Percentiles rank a stretch among this genome's conserved stretches.
These are phyloP conservation scores for Fusarium sp. DNA, from an alignment of 2,329 filamentous ascomycete species.

Conservation along the genomic window DNA sequence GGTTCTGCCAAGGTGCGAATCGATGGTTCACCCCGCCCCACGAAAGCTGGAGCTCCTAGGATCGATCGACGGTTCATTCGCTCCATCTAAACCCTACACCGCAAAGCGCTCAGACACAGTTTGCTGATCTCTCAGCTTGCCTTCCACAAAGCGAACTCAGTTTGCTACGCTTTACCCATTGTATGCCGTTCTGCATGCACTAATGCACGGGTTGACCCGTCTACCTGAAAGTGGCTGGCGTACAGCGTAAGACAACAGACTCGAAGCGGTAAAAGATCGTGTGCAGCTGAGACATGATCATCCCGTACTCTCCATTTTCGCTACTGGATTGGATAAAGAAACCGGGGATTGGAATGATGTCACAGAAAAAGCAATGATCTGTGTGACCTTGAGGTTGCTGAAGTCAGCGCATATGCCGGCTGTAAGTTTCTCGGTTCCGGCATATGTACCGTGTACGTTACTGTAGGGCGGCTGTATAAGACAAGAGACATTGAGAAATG, in stretches of 20 bases:
- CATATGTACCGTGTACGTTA: background rate
- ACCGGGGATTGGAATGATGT: background rate
- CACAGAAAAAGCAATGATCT: background rate
- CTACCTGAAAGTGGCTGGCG: background rate
- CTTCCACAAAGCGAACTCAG: background rate
- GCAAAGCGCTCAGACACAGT: background rate
- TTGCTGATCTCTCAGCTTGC: background rate
- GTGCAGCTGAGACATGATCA: background rate
- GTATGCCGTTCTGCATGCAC: background rate
- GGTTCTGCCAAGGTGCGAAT: background rate
- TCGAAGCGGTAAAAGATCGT: background rate
- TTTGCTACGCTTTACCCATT: background rate
- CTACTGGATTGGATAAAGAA: background rate
- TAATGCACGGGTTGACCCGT: background rate
- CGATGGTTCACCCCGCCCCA: background rate
- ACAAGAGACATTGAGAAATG: background rate
- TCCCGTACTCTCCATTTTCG: background rate
- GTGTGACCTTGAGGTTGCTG: background rate
- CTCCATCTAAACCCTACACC: background rate
- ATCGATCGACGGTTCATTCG: background rate
- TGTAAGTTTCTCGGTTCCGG: background rate
- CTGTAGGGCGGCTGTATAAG: background rate
- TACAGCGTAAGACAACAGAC: background rate
- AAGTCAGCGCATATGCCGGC: background rate
- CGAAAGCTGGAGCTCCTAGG: background rate